Evolutionary conservation across 2,329 filamentous ascomycete genomes (phyloP).

Genomic region (Xenoacremonium recifei): DNA sequence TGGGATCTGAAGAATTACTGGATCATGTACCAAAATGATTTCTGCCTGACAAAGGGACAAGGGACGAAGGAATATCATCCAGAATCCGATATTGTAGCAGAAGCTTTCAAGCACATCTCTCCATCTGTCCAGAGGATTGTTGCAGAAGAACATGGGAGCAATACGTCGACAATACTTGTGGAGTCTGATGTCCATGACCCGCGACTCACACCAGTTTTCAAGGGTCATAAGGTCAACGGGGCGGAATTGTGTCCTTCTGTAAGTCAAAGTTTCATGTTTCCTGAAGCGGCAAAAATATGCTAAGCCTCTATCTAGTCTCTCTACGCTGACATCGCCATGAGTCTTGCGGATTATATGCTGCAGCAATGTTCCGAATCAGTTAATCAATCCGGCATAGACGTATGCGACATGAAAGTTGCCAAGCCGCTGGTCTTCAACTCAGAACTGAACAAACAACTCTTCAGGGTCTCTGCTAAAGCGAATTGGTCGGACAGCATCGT

Average conservation of each 20-base stretch:
- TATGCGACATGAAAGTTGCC: conserved; percentile 16
- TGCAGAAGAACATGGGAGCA: conserved; percentile 11
- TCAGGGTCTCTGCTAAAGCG: conserved; percentile 13
- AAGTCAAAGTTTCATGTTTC: conserved; percentile 29
- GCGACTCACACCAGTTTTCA: conserved; percentile 10
- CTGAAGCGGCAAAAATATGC: neutral
- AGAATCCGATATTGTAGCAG: neutral
- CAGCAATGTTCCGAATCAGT: conserved; percentile 9
- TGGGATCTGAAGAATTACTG: conserved; percentile 75
- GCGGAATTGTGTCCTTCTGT: conserved; percentile 19
- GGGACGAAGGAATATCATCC: neutral
- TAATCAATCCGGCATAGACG: conserved; percentile 15
- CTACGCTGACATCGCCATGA: conserved; percentile 15
- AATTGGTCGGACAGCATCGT: conserved; percentile 13
- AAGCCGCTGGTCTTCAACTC: conserved; percentile 19
- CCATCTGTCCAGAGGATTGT: conserved; percentile 19
- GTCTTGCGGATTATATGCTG: conserved; percentile 14
- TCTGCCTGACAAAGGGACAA: conserved; percentile 65
- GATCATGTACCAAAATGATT: conserved; percentile 65
- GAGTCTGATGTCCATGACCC: conserved; percentile 17
- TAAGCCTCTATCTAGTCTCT: conserved; percentile 11
- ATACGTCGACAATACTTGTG: conserved; percentile 9
- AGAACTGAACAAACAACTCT: conserved; percentile 11
- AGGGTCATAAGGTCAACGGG: conserved; percentile 19
- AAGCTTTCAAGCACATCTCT: conserved; percentile 13